Evolutionary conservation across 1,139 yeast species (phyloP).

Genomic region (Suhomyces bolitotheri): DNA sequence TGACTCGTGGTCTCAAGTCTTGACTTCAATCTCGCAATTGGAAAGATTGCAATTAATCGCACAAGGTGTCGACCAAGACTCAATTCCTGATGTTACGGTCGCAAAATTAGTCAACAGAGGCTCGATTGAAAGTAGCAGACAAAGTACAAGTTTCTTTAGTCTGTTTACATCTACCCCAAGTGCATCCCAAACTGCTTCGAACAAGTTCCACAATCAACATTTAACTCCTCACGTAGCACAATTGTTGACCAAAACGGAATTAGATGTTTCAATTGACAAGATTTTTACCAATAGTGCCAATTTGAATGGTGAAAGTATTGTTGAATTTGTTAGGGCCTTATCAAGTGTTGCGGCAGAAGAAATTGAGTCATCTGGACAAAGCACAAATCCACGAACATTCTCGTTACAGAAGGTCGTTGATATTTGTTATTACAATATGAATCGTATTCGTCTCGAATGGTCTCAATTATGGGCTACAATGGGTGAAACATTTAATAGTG

Average conservation of each 20-base stretch:
- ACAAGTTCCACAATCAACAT: slow-evolving; percentile 47
- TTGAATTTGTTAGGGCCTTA: slow-evolving; percentile 82
- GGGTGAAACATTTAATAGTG: slow-evolving; percentile 85
- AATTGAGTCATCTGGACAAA: slow-evolving; percentile 82
- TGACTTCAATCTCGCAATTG: slow-evolving; percentile 82
- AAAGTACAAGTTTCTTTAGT: slow-evolving; percentile 59
- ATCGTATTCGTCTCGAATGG: slow-evolving; percentile 95
- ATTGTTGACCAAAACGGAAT: slow-evolving; percentile 69
- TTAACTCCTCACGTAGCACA: slow-evolving; percentile 40
- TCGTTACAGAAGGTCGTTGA: slow-evolving; percentile 95
- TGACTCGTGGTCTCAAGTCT: slow-evolving; percentile 78
- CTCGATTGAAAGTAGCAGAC: slow-evolving; percentile 53
- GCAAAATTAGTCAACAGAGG: slow-evolving; percentile 65
- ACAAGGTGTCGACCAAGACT: slow-evolving; percentile 81
- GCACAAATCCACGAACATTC: slow-evolving; percentile 83
- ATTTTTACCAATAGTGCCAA: slow-evolving; percentile 82
- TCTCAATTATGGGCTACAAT: slow-evolving; percentile 91
- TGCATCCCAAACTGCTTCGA: slow-evolving; percentile 46
- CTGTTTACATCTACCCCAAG: slow-evolving; percentile 34
- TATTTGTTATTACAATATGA: slow-evolving; percentile 96
- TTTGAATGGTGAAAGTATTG: slow-evolving; percentile 80
- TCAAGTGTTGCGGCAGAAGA: slow-evolving; percentile 89
- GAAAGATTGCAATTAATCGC: slow-evolving; percentile 88
- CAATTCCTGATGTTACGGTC: slow-evolving; percentile 80
- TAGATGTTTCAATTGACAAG: slow-evolving; percentile 83